Base-by-base conservation (phyloP, 495 filamentous ascomycete species). In the Xeromyces bisporus region DNA sequence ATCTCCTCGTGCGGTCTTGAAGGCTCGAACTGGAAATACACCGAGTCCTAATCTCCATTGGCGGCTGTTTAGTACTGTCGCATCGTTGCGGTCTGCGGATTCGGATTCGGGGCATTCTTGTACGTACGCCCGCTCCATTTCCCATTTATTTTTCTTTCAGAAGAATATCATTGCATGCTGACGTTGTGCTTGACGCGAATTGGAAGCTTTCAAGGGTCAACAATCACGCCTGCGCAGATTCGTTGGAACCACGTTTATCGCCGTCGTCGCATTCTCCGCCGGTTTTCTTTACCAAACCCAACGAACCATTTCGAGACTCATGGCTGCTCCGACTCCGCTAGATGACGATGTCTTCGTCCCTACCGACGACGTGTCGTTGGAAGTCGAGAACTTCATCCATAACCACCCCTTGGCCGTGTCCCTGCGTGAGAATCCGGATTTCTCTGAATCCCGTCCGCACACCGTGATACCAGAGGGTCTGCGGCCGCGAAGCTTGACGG, bases 391-490 rank as follows among this genome's bases (percentile, higher is more conserved):
- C 15, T 64, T 68, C 44, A 82, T 96, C 45, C 65, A 69, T 44
- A 71, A 60, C 36, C 85, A 92, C 55, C 81, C 82, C 6, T 43
- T 93, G 5, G 60, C 73, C 8, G 41, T 56, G 3, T 60, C 62
- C 9, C 61, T 94, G n/a, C 75, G 83, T 15, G 55, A 53, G 10
- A 64, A 78, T 41, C 63, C 74, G 7, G 68, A 66, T 3, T 81
- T 76, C 53, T 62, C 61, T 14, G 87, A 91, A 47, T 73, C 77
- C 11, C 68, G 91, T 20, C 91, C 91, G 13, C 80, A 93, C 48
- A 53, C 93, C 41, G 87, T 84, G 49, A 76, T 93, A 43, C 82
- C 84, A 0, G 54, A 62, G 23, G 33, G 54, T 1, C 58, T 77
- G 48, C 74, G 77, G 18, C 47, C 45, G 1, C 73, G 81, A 49